A percentile compares a stretch with the other conserved stretches of the same genome.
Conservation (phyloP, 2,329 filamentous ascomycete species). For the Dothiorella sarmentorum region DNA sequence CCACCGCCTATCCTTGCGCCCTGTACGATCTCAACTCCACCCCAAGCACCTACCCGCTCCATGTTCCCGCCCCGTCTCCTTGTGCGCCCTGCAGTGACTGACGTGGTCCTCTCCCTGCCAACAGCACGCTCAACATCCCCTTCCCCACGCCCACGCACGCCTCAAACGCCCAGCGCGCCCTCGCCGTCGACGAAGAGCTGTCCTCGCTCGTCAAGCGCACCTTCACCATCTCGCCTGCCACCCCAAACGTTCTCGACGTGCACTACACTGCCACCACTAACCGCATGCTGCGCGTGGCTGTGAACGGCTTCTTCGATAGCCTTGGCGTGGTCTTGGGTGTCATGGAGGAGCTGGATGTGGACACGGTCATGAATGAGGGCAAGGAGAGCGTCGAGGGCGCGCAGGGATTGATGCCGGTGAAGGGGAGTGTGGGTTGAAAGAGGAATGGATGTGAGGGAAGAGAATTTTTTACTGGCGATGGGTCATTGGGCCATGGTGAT, state of each 20-base stretch:
- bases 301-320: slow-evolving; percentile 95
- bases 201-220: slow-evolving; percentile 75
- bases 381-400: slow-evolving; percentile 52
- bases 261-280: slow-evolving; percentile 88
- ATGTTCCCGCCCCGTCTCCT: background rate
- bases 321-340: slow-evolving; percentile 79
- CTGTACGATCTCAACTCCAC: slow-evolving; percentile 37
- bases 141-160: slow-evolving; percentile 79
- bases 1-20: slow-evolving; percentile 35
- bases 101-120: background rate
- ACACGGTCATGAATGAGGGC: slow-evolving; percentile 60
- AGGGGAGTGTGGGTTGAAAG: slow-evolving; percentile 1
- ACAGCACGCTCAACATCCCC: slow-evolving; percentile 72
- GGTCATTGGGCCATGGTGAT: no score
- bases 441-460: no score
- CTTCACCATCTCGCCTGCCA: slow-evolving; percentile 53
- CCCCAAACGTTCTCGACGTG: slow-evolving; percentile 53
- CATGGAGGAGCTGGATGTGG: slow-evolving; percentile 85
- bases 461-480: no score
- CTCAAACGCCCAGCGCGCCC: slow-evolving; percentile 66
- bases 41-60: background rate
- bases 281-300: slow-evolving; percentile 91
- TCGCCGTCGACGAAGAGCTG: slow-evolving; percentile 84
- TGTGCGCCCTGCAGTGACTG: background rate
- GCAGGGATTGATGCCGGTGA: slow-evolving; percentile 42